Percentiles rank a stretch among this genome's conserved stretches.
Conservation (phyloP, 176 grass and related monocot genomes). For the Raddia guianensis region DNA sequence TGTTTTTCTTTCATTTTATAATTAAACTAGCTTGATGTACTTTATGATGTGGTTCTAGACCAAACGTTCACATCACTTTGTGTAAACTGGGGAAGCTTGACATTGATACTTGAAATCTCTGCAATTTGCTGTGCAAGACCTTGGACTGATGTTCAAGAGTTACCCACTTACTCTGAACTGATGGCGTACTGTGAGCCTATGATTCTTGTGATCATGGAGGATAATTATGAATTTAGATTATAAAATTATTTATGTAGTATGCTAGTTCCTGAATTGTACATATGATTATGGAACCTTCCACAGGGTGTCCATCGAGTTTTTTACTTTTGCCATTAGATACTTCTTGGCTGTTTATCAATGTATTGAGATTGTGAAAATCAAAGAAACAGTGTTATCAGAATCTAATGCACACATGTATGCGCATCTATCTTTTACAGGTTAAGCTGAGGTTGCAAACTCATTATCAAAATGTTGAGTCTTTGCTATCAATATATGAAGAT, state of each 20-base stretch:
- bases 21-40: not conserved
- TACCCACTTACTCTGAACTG: not conserved
- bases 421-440: slow-evolving; percentile 54
- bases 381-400: slow-evolving; percentile 4
- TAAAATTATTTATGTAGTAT: slow-evolving; percentile 20
- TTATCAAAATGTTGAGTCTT: slow-evolving; percentile 85
- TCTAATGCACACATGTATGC: slow-evolving; percentile 14
- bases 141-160: not conserved
- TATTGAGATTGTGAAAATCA: slow-evolving; percentile 1
- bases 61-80: not conserved
- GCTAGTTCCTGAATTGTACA: slow-evolving; percentile 5
- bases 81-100: not conserved
- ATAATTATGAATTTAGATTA: slow-evolving; percentile 9
- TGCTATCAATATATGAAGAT: slow-evolving; percentile 74
- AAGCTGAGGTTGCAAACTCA: slow-evolving; percentile 88
- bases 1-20: not conserved
- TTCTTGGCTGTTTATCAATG: not conserved
- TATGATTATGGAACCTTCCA: slow-evolving; percentile 17
- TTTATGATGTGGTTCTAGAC: not conserved
- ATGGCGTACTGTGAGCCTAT: not conserved
- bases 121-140: not conserved
- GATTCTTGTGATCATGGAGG: not conserved
- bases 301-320: not conserved
- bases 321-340: slow-evolving; percentile 1
- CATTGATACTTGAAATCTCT: not conserved